Conservation (phyloP, 257 asterid species). For the Pogostemon cablin region DNA sequence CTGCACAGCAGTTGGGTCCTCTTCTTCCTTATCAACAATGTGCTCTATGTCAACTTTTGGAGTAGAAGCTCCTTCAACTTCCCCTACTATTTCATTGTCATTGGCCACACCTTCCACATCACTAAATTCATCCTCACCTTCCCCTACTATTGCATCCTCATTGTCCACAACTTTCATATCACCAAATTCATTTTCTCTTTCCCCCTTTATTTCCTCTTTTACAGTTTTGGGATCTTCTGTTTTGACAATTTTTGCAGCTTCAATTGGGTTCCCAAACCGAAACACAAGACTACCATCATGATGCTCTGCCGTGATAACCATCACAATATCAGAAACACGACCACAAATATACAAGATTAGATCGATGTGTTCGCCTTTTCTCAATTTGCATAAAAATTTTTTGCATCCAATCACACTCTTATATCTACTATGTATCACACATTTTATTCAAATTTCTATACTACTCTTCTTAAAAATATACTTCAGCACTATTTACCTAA, state of each 20-base stretch:
- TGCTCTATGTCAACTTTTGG: conserved; percentile 4
- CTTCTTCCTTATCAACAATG: background rate
- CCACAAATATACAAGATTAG: conserved; percentile 19
- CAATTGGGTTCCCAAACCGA: conserved; percentile 75
- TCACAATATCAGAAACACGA: conserved; percentile 29
- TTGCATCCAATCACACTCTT: too few species aligned
- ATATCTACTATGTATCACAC: too few species aligned
- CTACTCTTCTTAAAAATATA: too few species aligned
- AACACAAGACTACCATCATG: conserved; percentile 78
- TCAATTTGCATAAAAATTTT: too few species aligned
- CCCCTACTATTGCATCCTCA: conserved; percentile 29
- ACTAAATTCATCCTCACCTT: conserved; percentile 33
- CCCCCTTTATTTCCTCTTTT: conserved; percentile 38
- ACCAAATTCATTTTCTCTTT: conserved; percentile 32
- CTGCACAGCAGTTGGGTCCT: background rate
- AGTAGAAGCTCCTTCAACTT: conserved; percentile 15
- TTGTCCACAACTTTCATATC: conserved; percentile 43
- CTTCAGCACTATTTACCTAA: too few species aligned
- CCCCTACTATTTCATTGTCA: background rate
- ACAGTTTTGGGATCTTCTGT: conserved; percentile 40
- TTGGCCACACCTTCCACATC: conserved; percentile 31
- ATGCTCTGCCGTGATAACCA: conserved; percentile 62
- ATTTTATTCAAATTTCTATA: too few species aligned
- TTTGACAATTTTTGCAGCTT: conserved; percentile 44
- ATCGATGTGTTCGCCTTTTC: too few species aligned